phyloP scores from a whole-genome alignment of 345 rosid species.

The Brassica nigra region DNA sequence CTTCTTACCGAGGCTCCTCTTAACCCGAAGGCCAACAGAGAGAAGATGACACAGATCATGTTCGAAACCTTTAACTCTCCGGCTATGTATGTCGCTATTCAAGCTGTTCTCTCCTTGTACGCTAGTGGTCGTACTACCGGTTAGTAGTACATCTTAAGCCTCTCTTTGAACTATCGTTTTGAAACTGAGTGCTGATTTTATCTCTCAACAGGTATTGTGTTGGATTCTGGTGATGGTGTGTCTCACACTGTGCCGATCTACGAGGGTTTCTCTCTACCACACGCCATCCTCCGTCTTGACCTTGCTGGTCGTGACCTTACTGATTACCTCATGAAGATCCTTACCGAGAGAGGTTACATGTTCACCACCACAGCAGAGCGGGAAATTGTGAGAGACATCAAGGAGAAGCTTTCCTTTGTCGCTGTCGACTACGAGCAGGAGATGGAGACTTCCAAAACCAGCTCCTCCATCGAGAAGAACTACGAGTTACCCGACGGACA shows the following conservation, averaged over 20 bases:
- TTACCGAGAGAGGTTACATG: conserved; percentile 54
- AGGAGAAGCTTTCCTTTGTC: conserved; percentile 68
- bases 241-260: conserved; percentile 63
- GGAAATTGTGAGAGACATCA: conserved; percentile 91
- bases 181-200: neutral
- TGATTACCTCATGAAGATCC: conserved; percentile 66
- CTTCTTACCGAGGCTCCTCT: conserved; percentile 68
- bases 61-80: conserved; percentile 60
- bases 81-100: conserved; percentile 64
- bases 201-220: conserved; percentile 53
- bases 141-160: conserved; percentile 16
- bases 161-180: too few relatives aligned
- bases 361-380: conserved; percentile 81
- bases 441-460: conserved; percentile 65
- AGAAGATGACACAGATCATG: conserved; percentile 69
- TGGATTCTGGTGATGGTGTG: conserved; percentile 67
- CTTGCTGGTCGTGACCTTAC: conserved; percentile 67
- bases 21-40: conserved; percentile 68
- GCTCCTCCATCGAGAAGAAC: conserved; percentile 71
- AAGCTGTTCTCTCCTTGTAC: conserved; percentile 63
- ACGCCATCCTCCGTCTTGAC: conserved; percentile 69
- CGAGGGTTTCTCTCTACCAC: conserved; percentile 67
- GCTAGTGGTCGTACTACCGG: conserved; percentile 76
- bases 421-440: conserved; percentile 71
- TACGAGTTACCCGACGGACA: conserved; percentile 72